These are phyloP conservation scores for Cladophialophora exuberans DNA, from an alignment of 2,329 filamentous ascomycete genomes.

Conservation along the genomic window DNA sequence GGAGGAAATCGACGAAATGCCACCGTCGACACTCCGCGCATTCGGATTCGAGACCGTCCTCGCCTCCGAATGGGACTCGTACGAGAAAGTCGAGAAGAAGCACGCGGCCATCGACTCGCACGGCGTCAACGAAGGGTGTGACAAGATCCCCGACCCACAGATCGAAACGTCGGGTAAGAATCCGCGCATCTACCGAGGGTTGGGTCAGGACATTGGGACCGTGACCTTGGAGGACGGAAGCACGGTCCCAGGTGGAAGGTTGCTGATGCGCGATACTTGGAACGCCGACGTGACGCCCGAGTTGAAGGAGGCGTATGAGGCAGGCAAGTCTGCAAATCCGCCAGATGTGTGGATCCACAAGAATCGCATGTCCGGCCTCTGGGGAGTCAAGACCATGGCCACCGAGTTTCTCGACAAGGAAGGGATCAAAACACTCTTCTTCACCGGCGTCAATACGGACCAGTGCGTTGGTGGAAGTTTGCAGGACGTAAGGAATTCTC, in stretches of 20 bases:
- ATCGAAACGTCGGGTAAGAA: slow-evolving; percentile 33
- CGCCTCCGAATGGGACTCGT: slow-evolving; percentile 25
- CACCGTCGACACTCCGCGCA: slow-evolving; percentile 52
- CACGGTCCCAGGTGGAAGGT: slow-evolving; percentile 35
- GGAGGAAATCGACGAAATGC: slow-evolving; percentile 54
- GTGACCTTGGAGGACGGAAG: slow-evolving; percentile 37
- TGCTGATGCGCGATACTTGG: slow-evolving; percentile 60
- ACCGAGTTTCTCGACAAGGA: slow-evolving; percentile 46
- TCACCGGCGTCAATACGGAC: slow-evolving; percentile 65
- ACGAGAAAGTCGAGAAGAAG: slow-evolving; percentile 20
- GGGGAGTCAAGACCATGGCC: slow-evolving; percentile 50
- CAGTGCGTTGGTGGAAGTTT: slow-evolving; percentile 58
- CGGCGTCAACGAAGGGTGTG: slow-evolving; percentile 32
- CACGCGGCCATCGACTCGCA: slow-evolving; percentile 33
- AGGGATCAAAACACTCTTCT: slow-evolving; percentile 55
- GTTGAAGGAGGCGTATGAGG: slow-evolving; percentile 45
- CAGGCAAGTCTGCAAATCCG: slow-evolving; percentile 28
- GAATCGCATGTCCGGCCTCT: slow-evolving; percentile 62
- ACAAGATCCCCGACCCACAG: slow-evolving; percentile 20
- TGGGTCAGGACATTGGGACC: slow-evolving; percentile 54
- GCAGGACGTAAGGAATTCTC: slow-evolving; percentile 43
- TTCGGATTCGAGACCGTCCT: slow-evolving; percentile 50
- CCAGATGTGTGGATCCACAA: slow-evolving; percentile 60
- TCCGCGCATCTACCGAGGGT: slow-evolving; percentile 40
- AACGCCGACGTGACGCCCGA: slow-evolving; percentile 58